phyloP scores from a whole-genome alignment of 1,284 basidiomycete genomes.

The Pterulicium gracile region DNA sequence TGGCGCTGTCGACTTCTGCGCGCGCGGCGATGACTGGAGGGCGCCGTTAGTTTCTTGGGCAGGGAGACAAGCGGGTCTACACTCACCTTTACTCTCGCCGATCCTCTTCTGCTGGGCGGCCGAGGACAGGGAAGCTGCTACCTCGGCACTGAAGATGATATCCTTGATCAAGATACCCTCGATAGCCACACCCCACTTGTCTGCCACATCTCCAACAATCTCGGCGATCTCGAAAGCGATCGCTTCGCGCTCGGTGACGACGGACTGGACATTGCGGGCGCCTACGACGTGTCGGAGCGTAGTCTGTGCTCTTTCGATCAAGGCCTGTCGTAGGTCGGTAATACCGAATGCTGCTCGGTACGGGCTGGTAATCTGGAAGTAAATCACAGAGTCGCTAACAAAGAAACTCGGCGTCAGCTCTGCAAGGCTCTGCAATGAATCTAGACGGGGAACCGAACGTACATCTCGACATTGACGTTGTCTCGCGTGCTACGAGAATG shows the following conservation, averaged over 20 bases:
- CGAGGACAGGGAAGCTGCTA: slow-evolving; percentile 86
- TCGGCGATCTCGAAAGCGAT: slow-evolving; percentile 95
- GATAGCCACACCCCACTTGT: slow-evolving; percentile 91
- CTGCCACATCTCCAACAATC: slow-evolving; percentile 80
- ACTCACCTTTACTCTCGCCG: slow-evolving; percentile 68
- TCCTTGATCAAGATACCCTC: slow-evolving; percentile 93
- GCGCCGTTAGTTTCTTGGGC: not conserved
- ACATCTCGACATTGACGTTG: slow-evolving; percentile 85
- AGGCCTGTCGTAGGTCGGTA: slow-evolving; percentile 76
- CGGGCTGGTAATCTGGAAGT: slow-evolving; percentile 80
- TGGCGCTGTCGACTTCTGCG: slow-evolving; percentile 90
- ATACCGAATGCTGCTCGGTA: slow-evolving; percentile 93
- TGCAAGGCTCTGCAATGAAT: too few relatives aligned
- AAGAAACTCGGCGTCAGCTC: too few relatives aligned
- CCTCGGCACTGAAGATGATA: slow-evolving; percentile 86
- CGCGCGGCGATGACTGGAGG: slow-evolving; percentile 78
- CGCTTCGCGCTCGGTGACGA: slow-evolving; percentile 90
- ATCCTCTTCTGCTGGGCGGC: slow-evolving; percentile 93
- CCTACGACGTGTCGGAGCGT: slow-evolving; percentile 93
- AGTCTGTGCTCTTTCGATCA: slow-evolving; percentile 91
- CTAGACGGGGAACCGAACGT: slow-evolving; percentile 15
- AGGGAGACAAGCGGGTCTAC: not conserved
- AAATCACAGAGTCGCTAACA: slow-evolving; percentile 76
- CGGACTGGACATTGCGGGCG: slow-evolving; percentile 74
- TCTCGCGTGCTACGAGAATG: slow-evolving; percentile 52